Conservation (phyloP, 2,329 filamentous ascomycete genomes). For the Passalora sequoiae region DNA sequence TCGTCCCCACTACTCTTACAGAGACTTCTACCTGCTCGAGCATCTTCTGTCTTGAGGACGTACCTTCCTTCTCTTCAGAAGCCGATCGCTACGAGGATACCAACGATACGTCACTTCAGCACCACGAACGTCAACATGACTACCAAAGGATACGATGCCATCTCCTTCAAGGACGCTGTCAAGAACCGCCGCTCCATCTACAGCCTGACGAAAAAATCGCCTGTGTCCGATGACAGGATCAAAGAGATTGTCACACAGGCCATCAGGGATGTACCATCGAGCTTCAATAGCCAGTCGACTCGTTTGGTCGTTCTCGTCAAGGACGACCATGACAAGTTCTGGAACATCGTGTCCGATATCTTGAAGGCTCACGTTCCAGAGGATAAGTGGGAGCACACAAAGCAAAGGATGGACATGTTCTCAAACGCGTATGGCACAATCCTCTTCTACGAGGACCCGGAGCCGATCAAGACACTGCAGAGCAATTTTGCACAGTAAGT, state of each 20-base stretch:
- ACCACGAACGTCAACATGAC: constrained; percentile 3
- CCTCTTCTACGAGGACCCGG: constrained; percentile 80
- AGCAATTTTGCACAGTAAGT: constrained; percentile 62
- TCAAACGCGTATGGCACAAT: constrained; percentile 69
- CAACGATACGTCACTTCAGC: background rate
- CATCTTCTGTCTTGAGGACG: background rate
- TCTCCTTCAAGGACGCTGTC: constrained; percentile 57
- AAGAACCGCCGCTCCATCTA: constrained; percentile 59
- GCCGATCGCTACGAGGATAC: background rate
- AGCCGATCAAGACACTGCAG: constrained; percentile 61
- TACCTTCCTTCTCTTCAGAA: background rate
- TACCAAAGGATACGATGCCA: constrained; percentile 36
- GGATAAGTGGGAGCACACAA: constrained; percentile 55
- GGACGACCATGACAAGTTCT: constrained; percentile 80
- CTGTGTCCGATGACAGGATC: constrained; percentile 65
- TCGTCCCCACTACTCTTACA: background rate
- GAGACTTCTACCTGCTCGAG: background rate
- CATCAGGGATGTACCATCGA: constrained; percentile 65
- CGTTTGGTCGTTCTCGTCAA: constrained; percentile 74
- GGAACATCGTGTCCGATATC: constrained; percentile 64
- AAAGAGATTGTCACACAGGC: constrained; percentile 56
- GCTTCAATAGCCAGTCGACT: constrained; percentile 85
- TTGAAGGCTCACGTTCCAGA: constrained; percentile 65
- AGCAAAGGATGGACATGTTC: constrained; percentile 54
- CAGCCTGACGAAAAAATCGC: constrained; percentile 53